Evolutionary conservation across 2,329 filamentous ascomycete species (phyloP).

Genomic region (Epichloe baconii): DNA sequence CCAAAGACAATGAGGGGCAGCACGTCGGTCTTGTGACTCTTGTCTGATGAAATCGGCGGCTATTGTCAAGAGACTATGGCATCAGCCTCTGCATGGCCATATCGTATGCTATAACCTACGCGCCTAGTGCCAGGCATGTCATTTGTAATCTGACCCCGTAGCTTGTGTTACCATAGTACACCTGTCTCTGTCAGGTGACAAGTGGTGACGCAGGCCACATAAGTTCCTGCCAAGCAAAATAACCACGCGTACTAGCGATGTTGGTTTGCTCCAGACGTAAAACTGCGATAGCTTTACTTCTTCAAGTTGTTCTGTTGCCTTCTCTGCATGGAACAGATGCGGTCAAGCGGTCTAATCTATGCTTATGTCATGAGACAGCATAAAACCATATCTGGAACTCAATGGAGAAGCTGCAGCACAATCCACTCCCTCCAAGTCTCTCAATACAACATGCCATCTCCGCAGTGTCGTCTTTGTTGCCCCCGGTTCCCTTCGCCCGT

Average conservation of each 20-base stretch:
- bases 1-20: too few relatives aligned
- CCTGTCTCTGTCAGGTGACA: too few relatives aligned
- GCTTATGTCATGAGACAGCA: not conserved
- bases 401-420: not conserved
- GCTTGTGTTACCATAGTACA: not conserved
- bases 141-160: not conserved
- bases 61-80: not conserved
- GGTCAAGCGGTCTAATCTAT: not conserved
- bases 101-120: not conserved
- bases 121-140: not conserved
- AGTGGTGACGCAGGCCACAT: too few relatives aligned
- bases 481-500: not conserved
- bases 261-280: not conserved
- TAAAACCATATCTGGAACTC: not conserved
- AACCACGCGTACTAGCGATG: not conserved
- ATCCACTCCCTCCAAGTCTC: not conserved
- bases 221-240: not conserved
- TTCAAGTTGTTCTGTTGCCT: not conserved
- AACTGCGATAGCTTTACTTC: not conserved
- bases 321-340: not conserved
- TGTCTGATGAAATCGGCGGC: not conserved
- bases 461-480: not conserved
- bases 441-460: not conserved
- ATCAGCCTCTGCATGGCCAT: not conserved
- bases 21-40: not conserved